phyloP scores from a whole-genome alignment of 2,329 filamentous ascomycete species.

The Cladosporium sp. region DNA sequence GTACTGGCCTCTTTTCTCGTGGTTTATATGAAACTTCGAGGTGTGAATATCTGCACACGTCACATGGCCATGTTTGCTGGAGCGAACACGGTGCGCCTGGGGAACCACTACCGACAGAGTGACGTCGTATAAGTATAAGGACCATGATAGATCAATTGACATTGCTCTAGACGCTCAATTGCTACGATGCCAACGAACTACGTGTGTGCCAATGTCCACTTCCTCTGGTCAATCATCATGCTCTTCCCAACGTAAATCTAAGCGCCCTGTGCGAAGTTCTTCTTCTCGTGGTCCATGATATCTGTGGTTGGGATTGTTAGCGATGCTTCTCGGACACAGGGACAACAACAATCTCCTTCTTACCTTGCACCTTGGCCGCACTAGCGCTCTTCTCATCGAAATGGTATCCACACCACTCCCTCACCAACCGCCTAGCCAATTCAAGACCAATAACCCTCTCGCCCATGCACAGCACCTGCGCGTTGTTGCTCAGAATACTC shows the following conservation, averaged over 20 bases:
- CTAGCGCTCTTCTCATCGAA: conserved; percentile 70
- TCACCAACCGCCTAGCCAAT: conserved; percentile 72
- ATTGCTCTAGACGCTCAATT: not conserved
- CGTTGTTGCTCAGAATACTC: conserved; percentile 78
- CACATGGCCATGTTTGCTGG: too few species aligned
- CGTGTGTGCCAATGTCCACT: not conserved
- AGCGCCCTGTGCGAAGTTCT: conserved; percentile 31
- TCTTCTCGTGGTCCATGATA: conserved; percentile 51
- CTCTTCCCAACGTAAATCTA: not conserved
- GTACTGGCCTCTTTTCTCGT: too few species aligned
- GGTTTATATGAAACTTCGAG: too few species aligned
- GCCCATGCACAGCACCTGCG: conserved; percentile 83
- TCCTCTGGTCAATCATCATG: not conserved
- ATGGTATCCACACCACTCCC: conserved; percentile 80
- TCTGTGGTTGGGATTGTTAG: conserved; percentile 33
- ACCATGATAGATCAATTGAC: not conserved
- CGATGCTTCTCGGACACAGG: not conserved
- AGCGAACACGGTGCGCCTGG: too few species aligned
- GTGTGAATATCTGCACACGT: too few species aligned
- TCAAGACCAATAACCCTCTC: conserved; percentile 81
- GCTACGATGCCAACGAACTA: not conserved
- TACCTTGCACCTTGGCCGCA: conserved; percentile 52
- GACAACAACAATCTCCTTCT: not conserved
- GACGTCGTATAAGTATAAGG: not conserved
- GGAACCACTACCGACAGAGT: not conserved